Evolutionary conservation across 2,329 filamentous ascomycete genomes (phyloP).

Genomic region (Aureobasidium sp.): DNA sequence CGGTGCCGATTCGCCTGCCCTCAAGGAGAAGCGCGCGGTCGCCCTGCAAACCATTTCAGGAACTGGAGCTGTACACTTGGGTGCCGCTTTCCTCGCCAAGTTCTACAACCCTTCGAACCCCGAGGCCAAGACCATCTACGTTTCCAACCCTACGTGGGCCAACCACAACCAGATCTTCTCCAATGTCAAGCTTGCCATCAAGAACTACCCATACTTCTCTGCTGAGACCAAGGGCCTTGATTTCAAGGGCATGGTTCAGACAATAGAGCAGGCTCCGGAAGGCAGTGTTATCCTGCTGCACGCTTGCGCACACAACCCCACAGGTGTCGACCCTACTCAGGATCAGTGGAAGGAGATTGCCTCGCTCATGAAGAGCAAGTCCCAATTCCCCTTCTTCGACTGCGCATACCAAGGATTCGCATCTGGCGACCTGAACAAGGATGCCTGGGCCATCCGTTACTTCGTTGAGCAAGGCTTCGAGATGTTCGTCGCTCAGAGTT

Average conservation of each 20-base stretch:
- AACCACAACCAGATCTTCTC: constrained; percentile 98
- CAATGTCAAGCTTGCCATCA: constrained; percentile 72
- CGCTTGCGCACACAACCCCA: constrained; percentile 92
- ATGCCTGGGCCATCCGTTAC: constrained; percentile 88
- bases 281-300: constrained; percentile 16
- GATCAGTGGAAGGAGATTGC: constrained; percentile 94
- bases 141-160: constrained; percentile 93
- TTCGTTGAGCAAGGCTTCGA: constrained; percentile 88
- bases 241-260: constrained; percentile 82
- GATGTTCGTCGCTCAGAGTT: constrained; percentile 44
- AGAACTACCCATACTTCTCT: constrained; percentile 89
- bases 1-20: constrained; percentile 67
- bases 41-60: constrained; percentile 94
- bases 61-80: constrained; percentile 88
- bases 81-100: constrained; percentile 83
- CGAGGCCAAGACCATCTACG: constrained; percentile 64
- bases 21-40: constrained; percentile 70
- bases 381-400: constrained; percentile 97
- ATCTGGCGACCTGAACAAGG: constrained; percentile 73
- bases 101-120: constrained; percentile 62
- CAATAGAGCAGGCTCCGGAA: constrained; percentile 67
- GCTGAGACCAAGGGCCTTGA: constrained; percentile 83
- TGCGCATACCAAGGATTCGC: constrained; percentile 97
- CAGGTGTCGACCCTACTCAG: constrained; percentile 85
- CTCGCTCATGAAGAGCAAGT: constrained; percentile 61